Conservation (phyloP, 2,329 filamentous ascomycete genomes). For the Exserohilum turcica region DNA sequence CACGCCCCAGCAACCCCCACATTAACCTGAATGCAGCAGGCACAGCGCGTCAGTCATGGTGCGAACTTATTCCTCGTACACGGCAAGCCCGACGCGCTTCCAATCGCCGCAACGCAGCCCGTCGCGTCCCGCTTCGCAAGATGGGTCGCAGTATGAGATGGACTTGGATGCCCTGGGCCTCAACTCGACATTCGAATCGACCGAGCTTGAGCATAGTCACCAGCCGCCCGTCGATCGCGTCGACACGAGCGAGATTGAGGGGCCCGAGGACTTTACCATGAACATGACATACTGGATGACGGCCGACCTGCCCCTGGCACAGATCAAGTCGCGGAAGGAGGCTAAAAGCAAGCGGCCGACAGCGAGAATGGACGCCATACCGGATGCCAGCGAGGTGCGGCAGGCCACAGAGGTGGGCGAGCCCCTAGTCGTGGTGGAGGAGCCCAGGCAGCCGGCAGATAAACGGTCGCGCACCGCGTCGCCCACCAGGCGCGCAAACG, state of each 20-base stretch:
- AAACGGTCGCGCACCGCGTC: slow-evolving; percentile 17
- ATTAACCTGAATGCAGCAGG: neutral
- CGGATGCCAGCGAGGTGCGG: slow-evolving; percentile 15
- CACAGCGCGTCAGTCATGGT: slow-evolving; percentile 31
- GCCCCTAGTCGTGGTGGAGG: slow-evolving; percentile 24
- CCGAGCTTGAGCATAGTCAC: slow-evolving; percentile 35
- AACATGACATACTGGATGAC: slow-evolving; percentile 53
- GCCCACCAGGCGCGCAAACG: slow-evolving; percentile 33
- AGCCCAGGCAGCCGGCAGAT: slow-evolving; percentile 7
- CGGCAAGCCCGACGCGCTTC: slow-evolving; percentile 40
- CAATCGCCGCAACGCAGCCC: slow-evolving; percentile 39
- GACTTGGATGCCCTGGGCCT: slow-evolving; percentile 47
- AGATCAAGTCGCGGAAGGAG: slow-evolving; percentile 43
- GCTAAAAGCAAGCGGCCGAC: slow-evolving; percentile 24
- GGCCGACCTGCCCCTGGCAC: slow-evolving; percentile 36
- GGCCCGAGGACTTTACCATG: slow-evolving; percentile 51
- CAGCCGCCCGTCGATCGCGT: slow-evolving; percentile 44
- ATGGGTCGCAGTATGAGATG: slow-evolving; percentile 47
- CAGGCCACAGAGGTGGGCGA: slow-evolving; percentile 28
- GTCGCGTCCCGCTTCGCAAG: slow-evolving; percentile 34
- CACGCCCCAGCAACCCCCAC: slow-evolving; percentile 5
- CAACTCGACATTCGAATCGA: slow-evolving; percentile 43
- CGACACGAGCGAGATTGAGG: slow-evolving; percentile 48
- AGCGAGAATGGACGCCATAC: slow-evolving; percentile 25
- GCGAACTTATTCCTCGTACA: slow-evolving; percentile 43